Base-by-base conservation (phyloP, 2,329 filamentous ascomycete genomes). In the Calonectria naviculata region DNA sequence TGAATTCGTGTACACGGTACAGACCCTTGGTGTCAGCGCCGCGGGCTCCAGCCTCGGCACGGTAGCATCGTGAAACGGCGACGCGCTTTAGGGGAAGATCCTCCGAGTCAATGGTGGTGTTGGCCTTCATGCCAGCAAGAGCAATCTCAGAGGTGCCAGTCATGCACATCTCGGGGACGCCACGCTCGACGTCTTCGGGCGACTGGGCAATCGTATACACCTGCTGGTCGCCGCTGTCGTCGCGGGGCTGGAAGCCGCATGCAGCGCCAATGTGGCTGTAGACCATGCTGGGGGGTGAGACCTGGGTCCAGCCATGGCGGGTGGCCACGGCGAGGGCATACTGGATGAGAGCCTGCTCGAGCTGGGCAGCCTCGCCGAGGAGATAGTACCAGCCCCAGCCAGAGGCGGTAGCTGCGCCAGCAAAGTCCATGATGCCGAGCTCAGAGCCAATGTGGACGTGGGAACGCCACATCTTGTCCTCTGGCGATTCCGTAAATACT, bases 371-470 rank as follows among this genome's bases (percentile, higher is more conserved):
- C 79, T 97, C 95, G 80, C 96, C 94, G n/a, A 94, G 87, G 13
- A 99, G 90, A 83, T 95, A 98, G 85, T 99, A 99, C 94, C 95
- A 99, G 1, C 97, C 97, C 96, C 96, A 99, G 42, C 97, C 97
- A 4, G 93, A 94, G 1, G 94, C 92, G n/a, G 90, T 91, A 2
- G 93, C 93, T 6, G 95, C 95, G 70, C 89, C 92, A 6, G 93
- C 87, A 80, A 99, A 98, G 84, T 99, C 96, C 63, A 99, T 87
- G n/a, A 99, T 88, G 38, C 93, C 92, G n/a, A 99, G 89, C 79
- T 95, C 91, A 5, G 91, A 88, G 36, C 97, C 97, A 76, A 99
- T 96, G 75, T 96, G 90, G 9, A 97, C 93, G 82, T 98, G 95
- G 0, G 94, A 96, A 47, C 91, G 88, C 89, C 89, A 92, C 8